Percentiles rank a stretch among this genome's conserved stretches.
phyloP scores from a whole-genome alignment of 192 early-diverging fungal genomes.

The Piromyces sp. region DNA sequence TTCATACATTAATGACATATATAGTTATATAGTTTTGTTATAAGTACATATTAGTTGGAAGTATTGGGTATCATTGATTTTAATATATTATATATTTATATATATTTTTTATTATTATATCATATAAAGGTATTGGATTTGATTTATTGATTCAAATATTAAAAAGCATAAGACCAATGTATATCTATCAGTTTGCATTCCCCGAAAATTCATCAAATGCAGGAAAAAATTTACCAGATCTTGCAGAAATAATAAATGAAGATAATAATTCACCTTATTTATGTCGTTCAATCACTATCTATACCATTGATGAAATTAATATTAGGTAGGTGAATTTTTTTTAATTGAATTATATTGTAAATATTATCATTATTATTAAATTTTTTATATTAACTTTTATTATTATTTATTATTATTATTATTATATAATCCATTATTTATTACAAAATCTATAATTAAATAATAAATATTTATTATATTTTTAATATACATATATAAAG shows the following conservation, averaged over 20 bases:
- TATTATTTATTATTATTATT: neutral
- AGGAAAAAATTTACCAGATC: neutral
- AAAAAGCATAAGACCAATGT: slow-evolving; percentile 36
- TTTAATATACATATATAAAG: neutral
- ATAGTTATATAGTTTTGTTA: no score
- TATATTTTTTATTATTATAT: slow-evolving; percentile 6
- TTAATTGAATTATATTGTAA: no score
- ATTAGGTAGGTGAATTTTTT: no score
- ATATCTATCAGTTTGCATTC: slow-evolving; percentile 36
- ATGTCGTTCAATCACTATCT: neutral
- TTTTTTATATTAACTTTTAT: no score
- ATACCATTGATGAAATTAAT: neutral
- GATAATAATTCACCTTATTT: neutral
- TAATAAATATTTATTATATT: no score
- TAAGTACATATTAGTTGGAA: no score
- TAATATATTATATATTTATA: no score
- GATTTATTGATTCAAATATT: slow-evolving; percentile 59
- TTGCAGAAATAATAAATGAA: neutral
- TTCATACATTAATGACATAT: no score
- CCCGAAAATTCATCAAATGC: neutral
- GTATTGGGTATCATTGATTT: no score
- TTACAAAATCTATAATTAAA: neutral
- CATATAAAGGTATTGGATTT: slow-evolving; percentile 48
- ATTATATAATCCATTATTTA: neutral
- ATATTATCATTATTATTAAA: no score